Percentiles rank a stretch among this genome's conserved stretches.
Conservation (phyloP, 768 basidiomycete genomes). For the Lyophyllum shimeji region DNA sequence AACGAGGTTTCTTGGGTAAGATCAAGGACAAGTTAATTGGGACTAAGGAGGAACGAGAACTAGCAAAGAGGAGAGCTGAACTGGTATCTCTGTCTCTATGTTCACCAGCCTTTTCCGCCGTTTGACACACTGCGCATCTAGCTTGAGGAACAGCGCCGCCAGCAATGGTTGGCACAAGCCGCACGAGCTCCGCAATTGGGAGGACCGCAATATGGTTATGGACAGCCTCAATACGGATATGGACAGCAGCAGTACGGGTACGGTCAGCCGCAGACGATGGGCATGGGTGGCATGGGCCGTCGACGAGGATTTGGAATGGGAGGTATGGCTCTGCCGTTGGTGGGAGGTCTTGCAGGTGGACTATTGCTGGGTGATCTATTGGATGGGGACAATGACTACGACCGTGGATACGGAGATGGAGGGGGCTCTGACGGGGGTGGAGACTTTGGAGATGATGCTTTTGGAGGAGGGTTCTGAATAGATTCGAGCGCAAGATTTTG, state of each 20-base stretch:
- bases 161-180: conserved; percentile 22
- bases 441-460: conserved; percentile 26
- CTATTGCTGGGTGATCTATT: conserved; percentile 47
- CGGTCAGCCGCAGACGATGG: conserved; percentile 18
- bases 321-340: conserved; percentile 27
- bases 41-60: conserved; percentile 64
- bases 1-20: conserved; percentile 56
- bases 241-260: conserved; percentile 22
- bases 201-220: conserved; percentile 22
- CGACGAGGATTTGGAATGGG: not conserved
- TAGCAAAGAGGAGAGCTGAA: conserved; percentile 18
- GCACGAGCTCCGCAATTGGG: not conserved
- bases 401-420: not conserved
- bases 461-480: conserved; percentile 24
- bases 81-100: conserved; percentile 7
- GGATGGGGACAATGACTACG: conserved; percentile 34
- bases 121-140: not conserved
- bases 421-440: conserved; percentile 23
- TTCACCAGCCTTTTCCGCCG: not conserved
- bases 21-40: conserved; percentile 65
- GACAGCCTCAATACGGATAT: conserved; percentile 21
- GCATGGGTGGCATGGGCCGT: conserved; percentile 25
- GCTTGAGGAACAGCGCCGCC: conserved; percentile 16
- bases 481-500: not conserved
- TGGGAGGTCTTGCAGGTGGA: conserved; percentile 50